phyloP scores from a whole-genome alignment of 2,329 filamentous ascomycete genomes.

The Epichloe coenophiala region DNA sequence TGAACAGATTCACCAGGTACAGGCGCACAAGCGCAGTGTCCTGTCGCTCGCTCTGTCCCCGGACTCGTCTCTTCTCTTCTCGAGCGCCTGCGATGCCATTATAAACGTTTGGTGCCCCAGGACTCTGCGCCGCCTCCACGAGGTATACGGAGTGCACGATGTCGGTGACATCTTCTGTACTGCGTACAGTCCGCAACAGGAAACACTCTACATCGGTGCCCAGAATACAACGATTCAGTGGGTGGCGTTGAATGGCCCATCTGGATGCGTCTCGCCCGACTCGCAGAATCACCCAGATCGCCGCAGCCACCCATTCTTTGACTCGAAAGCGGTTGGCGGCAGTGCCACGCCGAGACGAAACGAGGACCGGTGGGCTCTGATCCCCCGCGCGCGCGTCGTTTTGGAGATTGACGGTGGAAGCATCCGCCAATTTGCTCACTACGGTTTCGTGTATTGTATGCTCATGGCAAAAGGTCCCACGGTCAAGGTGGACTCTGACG shows the following conservation, averaged over 20 bases:
- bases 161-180: conserved; percentile 93
- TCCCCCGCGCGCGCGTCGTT: conserved; percentile 40
- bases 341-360: conserved; percentile 61
- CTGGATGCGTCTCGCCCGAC: conserved; percentile 43
- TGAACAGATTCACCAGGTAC: conserved; percentile 62
- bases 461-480: conserved; percentile 60
- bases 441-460: conserved; percentile 95
- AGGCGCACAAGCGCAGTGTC: conserved; percentile 85
- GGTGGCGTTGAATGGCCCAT: conserved; percentile 59
- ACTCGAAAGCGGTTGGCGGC: conserved; percentile 76
- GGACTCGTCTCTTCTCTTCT: conserved; percentile 68
- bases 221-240: conserved; percentile 95
- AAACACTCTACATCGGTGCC: conserved; percentile 80
- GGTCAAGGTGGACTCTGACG: conserved; percentile 53
- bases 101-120: conserved; percentile 86
- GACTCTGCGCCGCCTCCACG: conserved; percentile 64
- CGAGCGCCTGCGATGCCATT: conserved; percentile 83
- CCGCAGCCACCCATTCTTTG: conserved; percentile 80
- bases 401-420: conserved; percentile 73
- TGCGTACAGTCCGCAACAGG: conserved; percentile 66
- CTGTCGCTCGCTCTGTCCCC: conserved; percentile 71
- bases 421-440: conserved; percentile 81
- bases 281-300: conserved; percentile 59
- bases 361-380: conserved; percentile 41
- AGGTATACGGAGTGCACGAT: conserved; percentile 87